Conservation (phyloP, 2,329 filamentous ascomycete species). For the Ophiostoma angusticollis region DNA sequence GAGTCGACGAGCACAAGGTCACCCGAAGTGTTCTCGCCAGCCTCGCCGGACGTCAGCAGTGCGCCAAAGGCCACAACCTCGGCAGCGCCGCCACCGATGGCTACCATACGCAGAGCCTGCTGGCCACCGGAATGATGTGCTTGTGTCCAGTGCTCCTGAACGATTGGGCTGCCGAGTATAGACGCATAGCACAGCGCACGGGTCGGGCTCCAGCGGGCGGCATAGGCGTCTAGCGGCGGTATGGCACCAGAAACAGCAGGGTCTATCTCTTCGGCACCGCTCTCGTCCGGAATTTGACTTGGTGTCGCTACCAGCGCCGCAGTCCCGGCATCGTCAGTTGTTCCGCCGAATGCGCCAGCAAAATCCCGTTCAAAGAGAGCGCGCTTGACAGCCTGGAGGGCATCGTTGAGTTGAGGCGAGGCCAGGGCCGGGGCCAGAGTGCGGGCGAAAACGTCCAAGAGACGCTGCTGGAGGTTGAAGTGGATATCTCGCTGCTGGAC, state of each 20-base stretch:
- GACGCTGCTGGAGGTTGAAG: constrained; percentile 10
- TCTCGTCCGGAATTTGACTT: background rate
- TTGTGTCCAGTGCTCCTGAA: constrained; percentile 7
- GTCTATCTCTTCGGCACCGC: background rate
- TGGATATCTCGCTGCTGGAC: constrained; percentile 7
- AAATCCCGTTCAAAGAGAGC: constrained; percentile 84
- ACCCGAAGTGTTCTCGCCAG: constrained; percentile 15
- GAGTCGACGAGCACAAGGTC: constrained; percentile 62
- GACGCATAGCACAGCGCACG: constrained; percentile 68
- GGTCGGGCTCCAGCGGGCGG: constrained; percentile 79
- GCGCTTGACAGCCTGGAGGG: constrained; percentile 72
- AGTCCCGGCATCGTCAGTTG: background rate
- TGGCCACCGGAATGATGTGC: too few relatives aligned
- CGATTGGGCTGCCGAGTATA: constrained; percentile 27
- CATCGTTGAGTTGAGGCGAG: constrained; percentile 32
- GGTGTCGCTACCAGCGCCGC: background rate
- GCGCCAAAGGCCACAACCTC: constrained; percentile 45
- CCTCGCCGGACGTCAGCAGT: constrained; percentile 22
- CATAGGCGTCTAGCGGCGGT: constrained; percentile 61
- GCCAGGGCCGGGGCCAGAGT: constrained; percentile 43
- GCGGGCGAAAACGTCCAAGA: constrained; percentile 60
- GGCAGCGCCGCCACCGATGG: constrained; percentile 44
- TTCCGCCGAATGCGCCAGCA: constrained; percentile 56
- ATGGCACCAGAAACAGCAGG: background rate
- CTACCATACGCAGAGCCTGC: constrained; percentile 8